phyloP scores from a whole-genome alignment of 2,329 filamentous ascomycete genomes.

The Talaromyces marneffei region DNA sequence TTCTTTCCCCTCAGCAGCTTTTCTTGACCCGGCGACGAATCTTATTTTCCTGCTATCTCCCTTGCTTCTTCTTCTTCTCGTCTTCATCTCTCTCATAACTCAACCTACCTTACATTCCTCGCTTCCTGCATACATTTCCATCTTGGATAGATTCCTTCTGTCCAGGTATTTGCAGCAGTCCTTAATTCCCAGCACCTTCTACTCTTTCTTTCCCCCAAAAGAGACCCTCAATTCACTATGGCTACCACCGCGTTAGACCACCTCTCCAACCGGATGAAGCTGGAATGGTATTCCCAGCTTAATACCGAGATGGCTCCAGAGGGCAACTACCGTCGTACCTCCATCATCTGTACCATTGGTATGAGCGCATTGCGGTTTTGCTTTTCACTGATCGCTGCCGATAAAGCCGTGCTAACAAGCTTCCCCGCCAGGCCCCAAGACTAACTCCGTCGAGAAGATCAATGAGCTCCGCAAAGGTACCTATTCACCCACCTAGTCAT shows the following conservation, averaged over 20 bases:
- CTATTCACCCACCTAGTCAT: slow-evolving; percentile 8
- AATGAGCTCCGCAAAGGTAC: slow-evolving; percentile 74
- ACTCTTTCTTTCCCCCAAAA: not conserved
- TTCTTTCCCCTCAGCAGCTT: slow-evolving; percentile 11
- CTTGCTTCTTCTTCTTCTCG: not conserved
- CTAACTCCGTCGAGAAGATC: slow-evolving; percentile 95
- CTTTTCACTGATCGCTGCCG: slow-evolving; percentile 1
- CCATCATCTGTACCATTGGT: slow-evolving; percentile 98
- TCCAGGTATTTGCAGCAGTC: slow-evolving; percentile 15
- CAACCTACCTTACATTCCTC: not conserved
- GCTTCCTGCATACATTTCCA: not conserved
- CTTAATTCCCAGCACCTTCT: not conserved
- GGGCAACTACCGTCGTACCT: slow-evolving; percentile 90
- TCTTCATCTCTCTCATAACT: not conserved
- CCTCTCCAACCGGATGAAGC: slow-evolving; percentile 68
- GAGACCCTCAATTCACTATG: slow-evolving; percentile 5
- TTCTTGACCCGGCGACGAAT: not conserved
- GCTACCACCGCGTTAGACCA: slow-evolving; percentile 64
- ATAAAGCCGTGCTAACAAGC: slow-evolving; percentile 23
- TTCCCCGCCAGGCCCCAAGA: slow-evolving; percentile 68
- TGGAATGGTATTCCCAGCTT: slow-evolving; percentile 69
- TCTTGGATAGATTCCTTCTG: not conserved
- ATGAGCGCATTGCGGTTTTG: slow-evolving; percentile 23
- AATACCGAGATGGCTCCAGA: slow-evolving; percentile 83
- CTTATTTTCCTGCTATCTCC: not conserved